A percentile compares a stretch with the other conserved stretches of the same genome.
phyloP scores from a whole-genome alignment of 2,329 filamentous ascomycete species.

The Scedosporium dehoogii region DNA sequence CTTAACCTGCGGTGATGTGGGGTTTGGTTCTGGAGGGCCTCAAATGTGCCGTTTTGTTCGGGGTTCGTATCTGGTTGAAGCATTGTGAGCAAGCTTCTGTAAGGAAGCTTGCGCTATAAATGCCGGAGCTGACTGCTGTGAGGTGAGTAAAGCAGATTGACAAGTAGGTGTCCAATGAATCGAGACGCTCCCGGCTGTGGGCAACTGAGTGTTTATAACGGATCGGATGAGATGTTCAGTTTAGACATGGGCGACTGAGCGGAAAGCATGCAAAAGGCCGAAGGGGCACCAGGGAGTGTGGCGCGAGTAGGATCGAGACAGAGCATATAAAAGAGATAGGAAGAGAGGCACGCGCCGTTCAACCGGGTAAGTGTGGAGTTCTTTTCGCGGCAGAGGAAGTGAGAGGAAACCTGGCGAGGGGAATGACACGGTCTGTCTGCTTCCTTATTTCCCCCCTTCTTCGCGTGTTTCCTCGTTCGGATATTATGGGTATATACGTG shows the following conservation, averaged over 20 bases:
- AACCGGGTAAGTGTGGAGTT: not conserved
- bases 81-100: not conserved
- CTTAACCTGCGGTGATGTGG: constrained; percentile 9
- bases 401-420: not conserved
- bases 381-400: not conserved
- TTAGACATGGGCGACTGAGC: not conserved
- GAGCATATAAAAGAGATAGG: not conserved
- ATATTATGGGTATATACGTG: not conserved
- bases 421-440: not conserved
- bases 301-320: not conserved
- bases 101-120: not conserved
- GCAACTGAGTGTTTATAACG: not conserved
- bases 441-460: not conserved
- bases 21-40: constrained; percentile 2
- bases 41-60: not conserved
- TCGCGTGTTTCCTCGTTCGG: not conserved
- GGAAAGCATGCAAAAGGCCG: not conserved
- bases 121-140: not conserved
- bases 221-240: not conserved
- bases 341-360: not conserved
- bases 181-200: not conserved
- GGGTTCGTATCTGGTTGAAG: not conserved
- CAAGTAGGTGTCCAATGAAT: not conserved
- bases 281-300: not conserved
- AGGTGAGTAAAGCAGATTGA: not conserved